A percentile compares a stretch with the other conserved stretches of the same genome.
phyloP scores from a whole-genome alignment of 2,329 filamentous ascomycete species.

The Trichothecium roseum region DNA sequence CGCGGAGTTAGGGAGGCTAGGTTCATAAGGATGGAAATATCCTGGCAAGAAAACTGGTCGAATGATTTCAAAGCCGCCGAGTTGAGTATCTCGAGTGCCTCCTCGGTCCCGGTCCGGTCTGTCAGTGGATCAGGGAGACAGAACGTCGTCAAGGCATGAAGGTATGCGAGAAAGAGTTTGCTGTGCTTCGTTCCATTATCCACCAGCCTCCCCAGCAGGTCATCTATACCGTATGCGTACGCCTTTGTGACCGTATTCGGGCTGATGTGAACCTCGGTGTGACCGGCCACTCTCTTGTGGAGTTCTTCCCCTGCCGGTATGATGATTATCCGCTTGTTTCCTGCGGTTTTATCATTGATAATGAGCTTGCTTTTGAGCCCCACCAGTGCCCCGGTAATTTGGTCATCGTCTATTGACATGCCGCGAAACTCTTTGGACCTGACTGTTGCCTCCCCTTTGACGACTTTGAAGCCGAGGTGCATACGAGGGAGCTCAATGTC shows the following conservation, averaged over 20 bases:
- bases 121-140: slow-evolving; percentile 37
- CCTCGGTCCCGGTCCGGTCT: slow-evolving; percentile 37
- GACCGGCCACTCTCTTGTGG: too few relatives aligned
- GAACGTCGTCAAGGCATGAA: slow-evolving; percentile 42
- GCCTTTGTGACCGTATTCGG: not conserved
- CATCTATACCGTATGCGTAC: not conserved
- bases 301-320: too few relatives aligned
- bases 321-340: too few relatives aligned
- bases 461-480: not conserved
- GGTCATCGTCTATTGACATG: too few relatives aligned
- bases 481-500: not conserved
- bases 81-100: slow-evolving; percentile 32
- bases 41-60: slow-evolving; percentile 25
- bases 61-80: slow-evolving; percentile 28
- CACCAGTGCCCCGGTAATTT: too few relatives aligned
- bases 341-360: too few relatives aligned
- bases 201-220: slow-evolving; percentile 15
- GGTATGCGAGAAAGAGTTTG: slow-evolving; percentile 34
- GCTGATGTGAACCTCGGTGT: too few relatives aligned
- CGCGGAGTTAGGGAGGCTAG: slow-evolving; percentile 31
- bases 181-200: slow-evolving; percentile 38
- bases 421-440: too few relatives aligned
- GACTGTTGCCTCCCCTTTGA: not conserved
- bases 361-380: too few relatives aligned
- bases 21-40: slow-evolving; percentile 21